Conservation (phyloP, 257 asterid species). For the Capsicum pubescens region DNA sequence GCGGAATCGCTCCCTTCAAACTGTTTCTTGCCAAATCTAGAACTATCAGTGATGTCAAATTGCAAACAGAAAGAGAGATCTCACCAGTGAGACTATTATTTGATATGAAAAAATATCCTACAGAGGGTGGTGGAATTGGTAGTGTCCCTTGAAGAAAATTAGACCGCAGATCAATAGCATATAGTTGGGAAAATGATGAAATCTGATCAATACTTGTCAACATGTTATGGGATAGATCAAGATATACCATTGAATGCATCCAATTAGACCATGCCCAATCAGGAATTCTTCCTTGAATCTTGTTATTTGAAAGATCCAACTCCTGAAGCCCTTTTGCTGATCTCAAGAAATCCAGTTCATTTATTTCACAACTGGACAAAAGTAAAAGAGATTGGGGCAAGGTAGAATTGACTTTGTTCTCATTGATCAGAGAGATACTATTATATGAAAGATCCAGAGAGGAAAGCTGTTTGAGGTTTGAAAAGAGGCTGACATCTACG, state of each 20-base stretch:
- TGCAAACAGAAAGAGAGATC: slow-evolving; percentile 33
- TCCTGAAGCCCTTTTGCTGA: not conserved
- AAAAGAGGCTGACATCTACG: not conserved
- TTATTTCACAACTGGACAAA: not conserved
- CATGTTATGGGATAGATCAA: not conserved
- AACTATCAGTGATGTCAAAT: not conserved
- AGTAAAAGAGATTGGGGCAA: not conserved
- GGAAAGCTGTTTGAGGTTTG: not conserved
- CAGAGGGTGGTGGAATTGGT: not conserved
- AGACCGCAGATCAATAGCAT: not conserved
- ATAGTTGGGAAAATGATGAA: not conserved
- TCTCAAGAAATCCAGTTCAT: not conserved
- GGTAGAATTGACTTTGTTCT: not conserved
- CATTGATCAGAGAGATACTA: not conserved
- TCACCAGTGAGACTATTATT: slow-evolving; percentile 29
- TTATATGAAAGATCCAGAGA: not conserved
- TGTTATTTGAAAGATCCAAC: slow-evolving; percentile 1
- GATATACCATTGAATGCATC: not conserved
- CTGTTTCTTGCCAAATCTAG: slow-evolving; percentile 35
- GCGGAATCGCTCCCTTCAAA: slow-evolving; percentile 31
- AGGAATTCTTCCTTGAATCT: slow-evolving; percentile 4
- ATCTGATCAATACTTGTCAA: not conserved
- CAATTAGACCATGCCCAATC: not conserved
- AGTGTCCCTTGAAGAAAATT: slow-evolving; percentile 28
- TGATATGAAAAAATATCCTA: slow-evolving; percentile 5